Percentiles rank a stretch among this genome's conserved stretches.
These are phyloP conservation scores for Hypoxylon sp. DNA, from an alignment of 2,329 filamentous ascomycete species.

Conservation along the genomic window DNA sequence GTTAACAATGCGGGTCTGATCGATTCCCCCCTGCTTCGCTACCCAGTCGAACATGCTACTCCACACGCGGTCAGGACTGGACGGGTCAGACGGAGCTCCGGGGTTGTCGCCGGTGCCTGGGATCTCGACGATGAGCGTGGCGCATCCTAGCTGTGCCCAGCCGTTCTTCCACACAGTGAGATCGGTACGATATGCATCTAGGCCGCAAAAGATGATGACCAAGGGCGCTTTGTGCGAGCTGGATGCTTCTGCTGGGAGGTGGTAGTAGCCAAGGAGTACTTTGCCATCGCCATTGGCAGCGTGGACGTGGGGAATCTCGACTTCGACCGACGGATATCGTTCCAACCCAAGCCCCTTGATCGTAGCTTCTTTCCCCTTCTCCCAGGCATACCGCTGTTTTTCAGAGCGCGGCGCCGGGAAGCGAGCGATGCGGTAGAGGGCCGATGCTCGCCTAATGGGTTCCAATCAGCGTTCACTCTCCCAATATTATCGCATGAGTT, in stretches of 20 bases:
- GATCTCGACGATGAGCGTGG: conserved; percentile 67
- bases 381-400: conserved; percentile 52
- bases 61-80: conserved; percentile 68
- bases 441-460: conserved; percentile 50
- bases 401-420: conserved; percentile 55
- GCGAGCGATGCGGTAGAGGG: conserved; percentile 56
- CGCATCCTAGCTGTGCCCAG: conserved; percentile 61
- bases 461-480: neutral
- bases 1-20: conserved; percentile 63
- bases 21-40: conserved; percentile 61
- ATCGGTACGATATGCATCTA: conserved; percentile 55
- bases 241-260: conserved; percentile 48
- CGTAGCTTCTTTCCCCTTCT: conserved; percentile 51
- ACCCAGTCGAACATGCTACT: conserved; percentile 69
- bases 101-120: conserved; percentile 72
- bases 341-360: conserved; percentile 51
- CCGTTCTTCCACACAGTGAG: conserved; percentile 55
- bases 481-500: neutral
- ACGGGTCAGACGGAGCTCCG: conserved; percentile 61
- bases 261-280: conserved; percentile 51
- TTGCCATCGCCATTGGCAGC: conserved; percentile 46
- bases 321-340: conserved; percentile 50
- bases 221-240: conserved; percentile 44
- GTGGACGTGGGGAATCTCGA: conserved; percentile 52
- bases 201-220: conserved; percentile 51